Conservation (phyloP, 371 early-diverging fungal species). For the Mucor circinelloides region DNA sequence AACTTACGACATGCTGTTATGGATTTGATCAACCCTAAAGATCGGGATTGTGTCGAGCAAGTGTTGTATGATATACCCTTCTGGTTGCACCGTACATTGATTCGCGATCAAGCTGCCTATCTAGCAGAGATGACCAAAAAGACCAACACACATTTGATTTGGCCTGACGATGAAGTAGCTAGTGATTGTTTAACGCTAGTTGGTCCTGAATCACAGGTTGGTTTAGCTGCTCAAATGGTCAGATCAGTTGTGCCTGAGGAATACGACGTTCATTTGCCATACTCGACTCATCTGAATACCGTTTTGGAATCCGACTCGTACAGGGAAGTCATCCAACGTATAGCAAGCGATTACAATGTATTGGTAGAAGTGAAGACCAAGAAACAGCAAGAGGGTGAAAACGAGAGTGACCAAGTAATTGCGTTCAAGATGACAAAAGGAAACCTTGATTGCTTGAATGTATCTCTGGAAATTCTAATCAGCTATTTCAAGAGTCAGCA, state of each 20-base stretch:
- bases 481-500: conserved; percentile 24
- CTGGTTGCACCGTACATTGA: conserved; percentile 49
- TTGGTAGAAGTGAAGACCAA: conserved; percentile 3
- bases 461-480: conserved; percentile 18
- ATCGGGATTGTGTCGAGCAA: conserved; percentile 50
- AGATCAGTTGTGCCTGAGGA: conserved; percentile 43
- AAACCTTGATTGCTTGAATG: conserved; percentile 21
- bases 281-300: conserved; percentile 24
- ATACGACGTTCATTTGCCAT: conserved; percentile 39
- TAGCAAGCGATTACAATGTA: conserved; percentile 7
- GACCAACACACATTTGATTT: conserved; percentile 54
- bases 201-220: conserved; percentile 48
- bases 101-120: conserved; percentile 38
- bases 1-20: conserved; percentile 67
- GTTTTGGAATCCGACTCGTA: conserved; percentile 20
- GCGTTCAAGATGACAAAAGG: conserved; percentile 16
- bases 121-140: conserved; percentile 52
- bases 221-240: conserved; percentile 38
- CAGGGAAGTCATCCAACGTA: conserved; percentile 10
- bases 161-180: conserved; percentile 55
- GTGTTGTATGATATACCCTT: conserved; percentile 43
- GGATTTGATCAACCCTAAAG: conserved; percentile 66
- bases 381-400: background rate
- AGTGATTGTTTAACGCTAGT: conserved; percentile 37
- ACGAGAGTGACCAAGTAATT: conserved; percentile 18